Base-by-base conservation (phyloP, 768 basidiomycete genomes). In the Mycena alexandri region DNA sequence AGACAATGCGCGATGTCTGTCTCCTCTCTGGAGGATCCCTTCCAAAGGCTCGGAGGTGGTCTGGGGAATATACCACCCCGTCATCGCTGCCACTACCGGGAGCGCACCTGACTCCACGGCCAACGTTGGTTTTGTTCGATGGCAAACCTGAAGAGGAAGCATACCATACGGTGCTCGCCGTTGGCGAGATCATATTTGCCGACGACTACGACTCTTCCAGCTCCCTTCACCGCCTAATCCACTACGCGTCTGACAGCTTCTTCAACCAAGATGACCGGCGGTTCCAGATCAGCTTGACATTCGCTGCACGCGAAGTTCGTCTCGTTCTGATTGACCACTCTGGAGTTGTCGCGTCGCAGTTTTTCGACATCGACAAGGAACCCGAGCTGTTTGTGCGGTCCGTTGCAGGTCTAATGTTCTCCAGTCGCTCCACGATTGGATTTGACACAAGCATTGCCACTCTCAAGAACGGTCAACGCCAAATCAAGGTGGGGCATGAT, bases 221-320 rank as follows among this genome's bases (percentile, higher is more conserved):
- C 19, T 57, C 56, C 14, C 42, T 65, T 16, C 22, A 58, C 42
- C 36, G 63, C 9, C 14, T 58, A 22, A 59, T 65, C 22, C 55
- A 59, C 50, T 29, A 46, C 33, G 63, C 41, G 2, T 57, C 63
- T 5, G 63, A 65, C 56, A 36, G 17, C 25, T 65, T 65, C 22
- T 58, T 43, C 56, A 65, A 65, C 33, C 63, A 65, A 38, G 63
- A 65, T 17, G 57, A 65, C 50, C 55, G 63, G 16, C 56, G 63
- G 4, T 65, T 65, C 63, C 63, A 65, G 50, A 24, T 65, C 48
- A 14, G 56, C 42, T 50, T 65, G n/a, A 59, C 56, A 22, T 50
- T 65, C 36, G 29, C 63, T 53, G 29, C 48, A 9, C 63, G 50
- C n/a, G 16, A 19, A 38, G 19, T 41, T 10, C 56, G 56, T 17